Evolutionary conservation across 176 grass and related monocot genomes (phyloP), one percentile per base, ranked within the genome.

Genomic region (Urochloa ruziziensis): DNA sequence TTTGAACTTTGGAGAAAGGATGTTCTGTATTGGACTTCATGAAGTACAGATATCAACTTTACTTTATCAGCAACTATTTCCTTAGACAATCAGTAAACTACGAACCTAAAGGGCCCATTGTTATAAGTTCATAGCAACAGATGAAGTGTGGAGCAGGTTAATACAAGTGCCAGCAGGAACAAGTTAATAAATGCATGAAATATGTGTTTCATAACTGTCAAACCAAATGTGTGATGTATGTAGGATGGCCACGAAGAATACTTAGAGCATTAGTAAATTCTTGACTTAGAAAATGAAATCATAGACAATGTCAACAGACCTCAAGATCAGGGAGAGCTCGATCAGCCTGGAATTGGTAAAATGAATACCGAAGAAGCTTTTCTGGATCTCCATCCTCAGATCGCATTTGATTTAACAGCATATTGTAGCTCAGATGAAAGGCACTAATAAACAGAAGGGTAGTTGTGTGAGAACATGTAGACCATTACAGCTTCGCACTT

Each of bases 341-440:
- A 74, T 98, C 96, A 57, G 91, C 80, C 86, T 98, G 96, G 73
- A 98, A 98, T 73, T 98, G 96, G 79, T 91, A 98, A 86, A 98
- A 98, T 33, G 96, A 98, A 88, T 88, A 67, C 18, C 96, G 82
- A 78, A 98, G 92, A 80, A 98, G 92, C 80, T 95, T 95, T 86
- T 95, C 96, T 46, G 93, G 96, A 77, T 98, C 96, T 59, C 96
- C 96, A 88, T 98, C 93, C 80, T 98, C 96, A 70, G 86, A 90
- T 57, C 93, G 86, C 79, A 95, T 89, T 93, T 98, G 96, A 88
- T 98, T 98, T 79, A 98, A 85, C 53, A 98, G 73, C 96, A 98
- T 98, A 56, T 95, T 98, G 87, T 98, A 98, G 86, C 93, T 98
- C 76, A 98, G 65, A 88, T 98, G 93, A 60, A 98, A 98, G 19